Evolutionary conservation across 345 rosid genomes (phyloP), one percentile per base, ranked within the genome.

Genomic region (Jatropha curcas): DNA sequence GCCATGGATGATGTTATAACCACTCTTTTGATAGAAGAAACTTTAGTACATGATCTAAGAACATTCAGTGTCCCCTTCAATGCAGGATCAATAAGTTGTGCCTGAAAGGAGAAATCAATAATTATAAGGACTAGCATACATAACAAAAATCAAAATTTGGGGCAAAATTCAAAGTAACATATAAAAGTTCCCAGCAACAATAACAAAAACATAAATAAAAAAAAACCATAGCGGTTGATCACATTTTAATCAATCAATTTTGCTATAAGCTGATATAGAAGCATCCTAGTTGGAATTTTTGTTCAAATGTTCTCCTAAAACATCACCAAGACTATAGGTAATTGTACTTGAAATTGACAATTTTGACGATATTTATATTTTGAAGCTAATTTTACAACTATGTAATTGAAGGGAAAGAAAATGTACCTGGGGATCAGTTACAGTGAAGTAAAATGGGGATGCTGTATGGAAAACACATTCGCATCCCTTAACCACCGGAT

Each of bases 61-160:
- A 72, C 76, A 37, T 72, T 72, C 4, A 63, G 45, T 5, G 76
- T 72, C 37, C 76, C 76, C 14, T 63, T 63, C 20, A 72, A 25
- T 11, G 76, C 76, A 63, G 76, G 76, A 16, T 72, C 70, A 1
- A 72, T 51, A 5, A 62, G 33, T 30, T 71, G 20, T n/a, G 59
- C 67, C 74, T 71, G 33, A 33, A 43, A 39, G 16, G 3, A 6
- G 3, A 66, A 11, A n/a, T n/a, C n/a, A n/a, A n/a, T 51, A 4
- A 7, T 17, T 51, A 22, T 4, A 51, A 51, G 5, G 55, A 19
- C 22, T 20, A 51, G 55, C 24, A 51, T n/a, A n/a, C n/a, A 51
- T 35, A 2, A 8, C 39, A 4, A 35, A 35, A 35, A 35, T 4
- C 7, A 35, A 35, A 35, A 35, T 35, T 35, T 35, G 39, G 39